These are phyloP conservation scores for Cyclotella sp. DNA, from an alignment of 108 stramenopile genomes.

Conservation along the genomic window DNA sequence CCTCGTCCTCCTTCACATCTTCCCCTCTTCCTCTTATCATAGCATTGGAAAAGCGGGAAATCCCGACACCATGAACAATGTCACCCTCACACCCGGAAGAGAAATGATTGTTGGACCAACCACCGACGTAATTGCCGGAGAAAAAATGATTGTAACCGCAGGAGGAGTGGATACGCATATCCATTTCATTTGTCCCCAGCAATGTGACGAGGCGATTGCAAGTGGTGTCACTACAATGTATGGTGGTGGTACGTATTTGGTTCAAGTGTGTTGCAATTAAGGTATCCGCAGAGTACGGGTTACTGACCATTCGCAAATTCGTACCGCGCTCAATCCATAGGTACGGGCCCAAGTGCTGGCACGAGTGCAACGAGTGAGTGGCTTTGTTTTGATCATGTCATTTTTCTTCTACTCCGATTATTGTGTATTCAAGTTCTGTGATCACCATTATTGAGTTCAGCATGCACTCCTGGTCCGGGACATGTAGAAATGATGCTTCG, in stretches of 20 bases:
- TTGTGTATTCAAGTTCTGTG: not conserved
- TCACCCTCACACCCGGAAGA: slow-evolving; percentile 73
- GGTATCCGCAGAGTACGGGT: too few species aligned
- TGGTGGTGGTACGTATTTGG: slow-evolving; percentile 95
- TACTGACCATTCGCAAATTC: too few species aligned
- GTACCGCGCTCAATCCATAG: too few species aligned
- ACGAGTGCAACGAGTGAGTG: slow-evolving; percentile 86
- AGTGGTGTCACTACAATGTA: slow-evolving; percentile 95
- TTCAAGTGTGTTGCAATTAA: too few species aligned
- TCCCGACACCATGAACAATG: slow-evolving; percentile 95
- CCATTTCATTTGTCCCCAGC: slow-evolving; percentile 98
- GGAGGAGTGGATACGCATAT: slow-evolving; percentile 97
- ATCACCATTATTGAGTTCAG: not conserved
- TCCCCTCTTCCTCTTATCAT: not conserved
- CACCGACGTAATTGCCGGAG: slow-evolving; percentile 98
- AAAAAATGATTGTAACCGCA: slow-evolving; percentile 94
- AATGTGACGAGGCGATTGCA: slow-evolving; percentile 93
- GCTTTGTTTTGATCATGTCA: not conserved
- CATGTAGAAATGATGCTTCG: slow-evolving; percentile 97
- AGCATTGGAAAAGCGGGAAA: slow-evolving; percentile 98
- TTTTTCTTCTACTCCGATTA: not conserved
- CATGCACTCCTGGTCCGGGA: slow-evolving; percentile 94
- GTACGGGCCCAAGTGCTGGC: slow-evolving; percentile 95
- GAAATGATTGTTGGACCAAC: slow-evolving; percentile 90
- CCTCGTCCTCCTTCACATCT: not conserved